Evolutionary conservation across 176 grass and related monocot genomes (phyloP).

Genomic region (Cenchrus americanus): DNA sequence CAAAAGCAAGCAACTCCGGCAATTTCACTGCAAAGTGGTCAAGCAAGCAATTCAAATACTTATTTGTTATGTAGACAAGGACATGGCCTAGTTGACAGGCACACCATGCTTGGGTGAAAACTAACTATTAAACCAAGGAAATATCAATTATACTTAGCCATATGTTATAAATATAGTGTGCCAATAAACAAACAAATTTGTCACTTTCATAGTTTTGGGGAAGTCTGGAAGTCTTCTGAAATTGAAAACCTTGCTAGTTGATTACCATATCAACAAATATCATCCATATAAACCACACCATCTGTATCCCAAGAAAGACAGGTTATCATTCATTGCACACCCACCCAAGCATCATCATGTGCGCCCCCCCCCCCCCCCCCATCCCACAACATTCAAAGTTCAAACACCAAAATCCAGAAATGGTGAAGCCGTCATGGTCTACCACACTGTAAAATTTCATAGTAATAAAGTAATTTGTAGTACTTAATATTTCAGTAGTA

Average conservation of each 20-base stretch:
- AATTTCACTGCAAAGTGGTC: slow-evolving; percentile 72
- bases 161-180: slow-evolving; percentile 1
- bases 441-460: not conserved
- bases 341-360: not conserved
- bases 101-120: not conserved
- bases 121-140: not conserved
- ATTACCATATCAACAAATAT: not conserved
- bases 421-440: not conserved
- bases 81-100: not conserved
- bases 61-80: not conserved
- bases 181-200: slow-evolving; percentile 3
- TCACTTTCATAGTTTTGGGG: not conserved
- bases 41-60: slow-evolving; percentile 10
- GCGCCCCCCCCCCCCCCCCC: no score
- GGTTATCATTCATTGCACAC: not conserved
- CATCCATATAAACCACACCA: not conserved
- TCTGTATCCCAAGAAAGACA: not conserved
- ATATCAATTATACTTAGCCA: slow-evolving; percentile 5
- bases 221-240: not conserved
- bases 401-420: not conserved
- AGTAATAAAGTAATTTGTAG: no score
- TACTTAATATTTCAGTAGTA: no score
- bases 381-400: not conserved
- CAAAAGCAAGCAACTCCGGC: slow-evolving; percentile 83
- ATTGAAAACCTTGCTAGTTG: not conserved